Base-by-base conservation (phyloP, 139 green algal species). In the Parachlorella kessleri region DNA sequence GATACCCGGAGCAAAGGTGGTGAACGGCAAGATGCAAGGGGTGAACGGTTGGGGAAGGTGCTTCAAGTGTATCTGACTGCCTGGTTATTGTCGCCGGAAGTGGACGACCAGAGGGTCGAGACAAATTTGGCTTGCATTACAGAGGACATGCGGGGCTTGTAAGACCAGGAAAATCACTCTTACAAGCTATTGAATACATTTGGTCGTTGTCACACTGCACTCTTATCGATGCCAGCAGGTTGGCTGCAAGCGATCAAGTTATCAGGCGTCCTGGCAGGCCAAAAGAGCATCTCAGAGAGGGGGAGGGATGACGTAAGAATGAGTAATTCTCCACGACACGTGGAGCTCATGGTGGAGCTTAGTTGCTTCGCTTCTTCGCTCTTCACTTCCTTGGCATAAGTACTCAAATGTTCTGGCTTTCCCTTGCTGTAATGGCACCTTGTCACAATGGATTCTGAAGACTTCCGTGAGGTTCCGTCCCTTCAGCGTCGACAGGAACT, bases 11-110 rank as follows among this genome's bases (percentile, higher is more conserved):
- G 71, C 33, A 24, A 14, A 18, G 28, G 73, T 26, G 36, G n/a
- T 33, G 33, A 35, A 48, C 24, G 30, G 7, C 30, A 76, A 38
- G 30, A 30, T 65, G 26, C 30, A 69, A 4, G 35, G 48, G 14
- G 14, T 59, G 42, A 81, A 41, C 41, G 33, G 35, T 26, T 81
- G 36, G 41, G 75, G 26, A 18, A 42, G 9, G 38, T 5, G 8
- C 67, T 80, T 38, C 76, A 83, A 55, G 76, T 86, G 30, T 70
- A 81, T 65, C 67, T 87, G 2, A 81, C 71, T 0, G 82, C 82
- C 21, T 87, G 82, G 82, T 67, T 84, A 63, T 63, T 83, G 28
- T 69, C 55, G 21, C 33, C 70, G 2, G 63, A 81, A 32, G 73
- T 84, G 28, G 77, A 84, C 8, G 48, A 81, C n/a, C 33, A 41